Conservation (phyloP, 176 grass and related monocot species). For the Hordeum marinum region DNA sequence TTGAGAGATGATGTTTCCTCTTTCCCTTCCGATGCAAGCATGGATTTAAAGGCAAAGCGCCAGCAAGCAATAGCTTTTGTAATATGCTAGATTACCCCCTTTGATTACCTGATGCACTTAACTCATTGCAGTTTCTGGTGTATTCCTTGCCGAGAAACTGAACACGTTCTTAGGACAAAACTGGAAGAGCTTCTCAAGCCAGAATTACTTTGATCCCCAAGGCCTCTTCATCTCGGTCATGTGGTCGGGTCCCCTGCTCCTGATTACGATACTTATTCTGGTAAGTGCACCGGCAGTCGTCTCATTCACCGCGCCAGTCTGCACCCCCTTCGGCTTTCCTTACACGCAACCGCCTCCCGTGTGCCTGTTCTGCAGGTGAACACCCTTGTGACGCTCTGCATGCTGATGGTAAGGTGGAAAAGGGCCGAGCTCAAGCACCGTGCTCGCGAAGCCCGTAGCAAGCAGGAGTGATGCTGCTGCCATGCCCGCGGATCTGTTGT, state of each 20-base stretch:
- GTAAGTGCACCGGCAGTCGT: constrained; percentile 27
- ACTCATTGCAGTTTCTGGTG: constrained; percentile 71
- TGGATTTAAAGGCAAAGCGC: not conserved
- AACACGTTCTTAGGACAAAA: constrained; percentile 61
- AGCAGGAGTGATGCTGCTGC: constrained; percentile 69
- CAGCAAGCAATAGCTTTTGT: not conserved
- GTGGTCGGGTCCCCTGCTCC: constrained; percentile 81
- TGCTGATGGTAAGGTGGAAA: constrained; percentile 84
- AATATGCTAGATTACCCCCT: not conserved
- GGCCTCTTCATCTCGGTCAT: constrained; percentile 83
- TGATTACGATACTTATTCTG: constrained; percentile 72
- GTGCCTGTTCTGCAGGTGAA: constrained; percentile 52
- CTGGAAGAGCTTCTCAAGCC: constrained; percentile 87
- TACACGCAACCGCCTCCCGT: not conserved
- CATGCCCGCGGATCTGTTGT: not conserved
- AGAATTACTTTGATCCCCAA: constrained; percentile 92
- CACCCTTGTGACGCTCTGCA: constrained; percentile 68
- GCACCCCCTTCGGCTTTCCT: not conserved
- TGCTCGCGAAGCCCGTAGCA: constrained; percentile 43
- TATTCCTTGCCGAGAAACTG: constrained; percentile 76
- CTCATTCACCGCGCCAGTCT: not conserved
- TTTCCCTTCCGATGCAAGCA: not conserved
- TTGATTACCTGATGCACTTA: not conserved
- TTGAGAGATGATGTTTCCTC: not conserved
- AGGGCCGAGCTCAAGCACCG: constrained; percentile 73